Evolutionary conservation across 2,329 filamentous ascomycete species (phyloP).

Genomic region (Thielaviopsis punctulata): DNA sequence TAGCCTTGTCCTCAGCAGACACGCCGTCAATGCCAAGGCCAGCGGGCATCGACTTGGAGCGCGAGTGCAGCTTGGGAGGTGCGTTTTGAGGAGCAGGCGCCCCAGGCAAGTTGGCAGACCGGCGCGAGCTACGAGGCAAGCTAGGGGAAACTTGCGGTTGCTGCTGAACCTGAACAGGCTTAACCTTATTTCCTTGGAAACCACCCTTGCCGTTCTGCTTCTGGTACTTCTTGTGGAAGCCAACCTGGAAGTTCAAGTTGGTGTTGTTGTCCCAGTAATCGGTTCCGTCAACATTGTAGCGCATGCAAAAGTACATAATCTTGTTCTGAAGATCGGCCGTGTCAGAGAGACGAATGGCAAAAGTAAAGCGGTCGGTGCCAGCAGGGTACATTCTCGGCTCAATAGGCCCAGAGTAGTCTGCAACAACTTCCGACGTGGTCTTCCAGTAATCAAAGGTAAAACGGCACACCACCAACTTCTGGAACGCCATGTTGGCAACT

Average conservation of each 20-base stretch:
- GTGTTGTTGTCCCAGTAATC: slow-evolving; percentile 96
- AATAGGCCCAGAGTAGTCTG: slow-evolving; percentile 73
- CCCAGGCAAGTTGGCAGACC: slow-evolving; percentile 17
- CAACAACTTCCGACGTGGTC: slow-evolving; percentile 83
- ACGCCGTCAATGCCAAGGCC: slow-evolving; percentile 52
- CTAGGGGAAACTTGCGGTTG: slow-evolving; percentile 21
- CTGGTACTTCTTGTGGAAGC: slow-evolving; percentile 69
- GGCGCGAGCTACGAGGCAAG: slow-evolving; percentile 51
- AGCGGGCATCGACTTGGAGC: slow-evolving; percentile 37
- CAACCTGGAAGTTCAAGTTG: slow-evolving; percentile 76
- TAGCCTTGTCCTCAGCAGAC: slow-evolving; percentile 27
- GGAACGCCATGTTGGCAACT: slow-evolving; percentile 77
- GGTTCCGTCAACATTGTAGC: slow-evolving; percentile 66
- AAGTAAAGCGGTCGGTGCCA: slow-evolving; percentile 66
- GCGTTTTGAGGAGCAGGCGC: background rate
- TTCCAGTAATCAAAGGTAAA: slow-evolving; percentile 99
- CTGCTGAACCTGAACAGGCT: slow-evolving; percentile 9
- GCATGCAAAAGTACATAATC: slow-evolving; percentile 80
- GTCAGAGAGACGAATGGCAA: slow-evolving; percentile 84
- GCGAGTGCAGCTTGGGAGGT: slow-evolving; percentile 17
- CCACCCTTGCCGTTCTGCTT: slow-evolving; percentile 40
- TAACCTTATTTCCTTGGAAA: slow-evolving; percentile 22
- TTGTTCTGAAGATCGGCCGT: slow-evolving; percentile 82
- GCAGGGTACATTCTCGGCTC: slow-evolving; percentile 36
- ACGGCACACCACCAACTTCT: slow-evolving; percentile 75